A percentile compares a stretch with the other conserved stretches of the same genome.
Conservation (phyloP, 106 monocot genomes). For the Narthecium ossifragum region DNA sequence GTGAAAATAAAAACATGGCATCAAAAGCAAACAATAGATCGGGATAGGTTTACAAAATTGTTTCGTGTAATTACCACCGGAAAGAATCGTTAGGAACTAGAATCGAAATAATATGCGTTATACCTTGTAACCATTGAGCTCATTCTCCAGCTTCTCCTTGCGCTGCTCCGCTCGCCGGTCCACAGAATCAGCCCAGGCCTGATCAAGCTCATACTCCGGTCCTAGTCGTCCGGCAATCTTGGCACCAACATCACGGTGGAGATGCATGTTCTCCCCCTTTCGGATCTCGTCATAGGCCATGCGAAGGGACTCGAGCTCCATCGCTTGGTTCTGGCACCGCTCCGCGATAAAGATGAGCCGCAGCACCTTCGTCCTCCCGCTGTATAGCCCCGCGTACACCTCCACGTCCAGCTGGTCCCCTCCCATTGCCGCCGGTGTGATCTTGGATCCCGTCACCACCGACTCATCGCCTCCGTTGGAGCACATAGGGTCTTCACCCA, state of each 20-base stretch:
- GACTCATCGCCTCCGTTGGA: conserved; percentile 35
- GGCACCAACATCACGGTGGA: conserved; percentile 53
- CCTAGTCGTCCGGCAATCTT: conserved; percentile 72
- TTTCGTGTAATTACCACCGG: neutral
- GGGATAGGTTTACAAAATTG: neutral
- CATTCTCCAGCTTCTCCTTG: conserved; percentile 85
- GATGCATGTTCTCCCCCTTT: conserved; percentile 70
- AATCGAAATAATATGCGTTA: neutral
- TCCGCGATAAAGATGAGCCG: conserved; percentile 88
- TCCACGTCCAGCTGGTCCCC: conserved; percentile 92
- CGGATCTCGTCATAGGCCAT: conserved; percentile 94
- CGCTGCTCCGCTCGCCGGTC: conserved; percentile 63
- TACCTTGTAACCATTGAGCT: conserved; percentile 88
- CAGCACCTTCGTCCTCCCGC: conserved; percentile 61
- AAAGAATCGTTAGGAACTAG: neutral
- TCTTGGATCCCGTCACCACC: conserved; percentile 4
- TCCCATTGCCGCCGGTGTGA: conserved; percentile 24
- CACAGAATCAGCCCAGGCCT: conserved; percentile 56
- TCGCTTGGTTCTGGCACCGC: conserved; percentile 46
- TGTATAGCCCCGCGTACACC: conserved; percentile 80
- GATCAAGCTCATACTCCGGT: conserved; percentile 50
- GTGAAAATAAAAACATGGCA: too few relatives aligned
- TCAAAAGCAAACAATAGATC: neutral
- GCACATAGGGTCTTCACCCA: conserved; percentile 24
- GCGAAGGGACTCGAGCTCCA: conserved; percentile 77